Percentiles rank a stretch among this genome's conserved stretches.
These are phyloP conservation scores for Ambrosia hybrid DNA, from an alignment of 140 eudicot genomes.

Conservation along the genomic window DNA sequence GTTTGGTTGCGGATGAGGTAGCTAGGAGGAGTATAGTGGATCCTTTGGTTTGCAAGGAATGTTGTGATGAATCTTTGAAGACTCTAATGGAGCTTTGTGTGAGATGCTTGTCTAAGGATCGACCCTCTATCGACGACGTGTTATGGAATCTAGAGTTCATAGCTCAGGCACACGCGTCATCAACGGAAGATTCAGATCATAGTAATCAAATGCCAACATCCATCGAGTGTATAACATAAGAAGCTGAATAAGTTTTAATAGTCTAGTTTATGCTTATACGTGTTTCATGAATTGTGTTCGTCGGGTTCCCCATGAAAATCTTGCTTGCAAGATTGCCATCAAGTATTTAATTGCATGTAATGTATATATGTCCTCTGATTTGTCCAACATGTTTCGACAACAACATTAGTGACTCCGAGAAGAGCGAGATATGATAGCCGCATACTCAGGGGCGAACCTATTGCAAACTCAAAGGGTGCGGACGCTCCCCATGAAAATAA, in stretches of 20 bases:
- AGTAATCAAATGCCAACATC: constrained; percentile 15
- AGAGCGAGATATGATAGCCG: too few species aligned
- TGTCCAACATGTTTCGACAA: not conserved
- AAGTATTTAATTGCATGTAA: not conserved
- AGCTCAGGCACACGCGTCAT: constrained; percentile 51
- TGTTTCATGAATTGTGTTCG: not conserved
- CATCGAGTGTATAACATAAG: constrained; percentile 12
- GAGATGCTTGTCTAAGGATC: constrained; percentile 45
- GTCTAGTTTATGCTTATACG: not conserved
- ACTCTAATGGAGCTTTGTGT: constrained; percentile 63
- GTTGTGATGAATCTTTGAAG: constrained; percentile 56
- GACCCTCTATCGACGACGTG: constrained; percentile 71
- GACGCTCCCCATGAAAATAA: too few species aligned
- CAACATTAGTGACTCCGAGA: too few species aligned
- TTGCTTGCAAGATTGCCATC: not conserved
- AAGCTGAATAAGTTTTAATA: constrained; percentile 11
- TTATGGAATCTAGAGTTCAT: constrained; percentile 78
- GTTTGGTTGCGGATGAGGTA: constrained; percentile 50
- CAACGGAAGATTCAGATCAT: constrained; percentile 16
- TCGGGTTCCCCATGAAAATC: not conserved
- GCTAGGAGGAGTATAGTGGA: constrained; percentile 59
- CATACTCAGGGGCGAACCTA: too few species aligned
- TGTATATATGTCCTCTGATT: not conserved
- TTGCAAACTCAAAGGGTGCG: too few species aligned
- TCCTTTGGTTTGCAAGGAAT: constrained; percentile 58